Evolutionary conservation across 192 early-diverging fungal species (phyloP).

Genomic region (Podila minutissima): DNA sequence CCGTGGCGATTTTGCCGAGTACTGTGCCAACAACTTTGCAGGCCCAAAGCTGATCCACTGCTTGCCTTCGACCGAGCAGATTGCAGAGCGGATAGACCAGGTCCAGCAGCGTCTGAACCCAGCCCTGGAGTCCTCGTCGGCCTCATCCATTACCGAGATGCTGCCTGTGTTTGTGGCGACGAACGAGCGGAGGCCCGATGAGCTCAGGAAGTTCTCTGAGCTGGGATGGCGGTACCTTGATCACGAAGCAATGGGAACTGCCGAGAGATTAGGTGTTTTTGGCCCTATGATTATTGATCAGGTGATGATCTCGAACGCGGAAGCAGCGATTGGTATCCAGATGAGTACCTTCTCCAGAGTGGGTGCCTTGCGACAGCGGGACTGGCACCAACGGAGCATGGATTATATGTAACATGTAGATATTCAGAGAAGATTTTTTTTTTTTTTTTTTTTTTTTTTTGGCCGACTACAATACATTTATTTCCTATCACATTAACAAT

Average conservation of each 20-base stretch:
- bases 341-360: constrained; percentile 51
- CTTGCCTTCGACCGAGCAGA: constrained; percentile 39
- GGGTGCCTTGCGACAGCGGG: constrained; percentile 31
- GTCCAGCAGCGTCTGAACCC: constrained; percentile 29
- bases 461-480: no score
- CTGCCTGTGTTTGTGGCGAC: constrained; percentile 49
- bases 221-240: constrained; percentile 38
- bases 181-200: constrained; percentile 37
- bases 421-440: background rate
- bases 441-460: no score
- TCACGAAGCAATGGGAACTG: constrained; percentile 35
- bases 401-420: constrained; percentile 21
- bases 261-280: constrained; percentile 29
- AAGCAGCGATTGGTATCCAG: constrained; percentile 25
- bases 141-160: constrained; percentile 3
- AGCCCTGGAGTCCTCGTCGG: constrained; percentile 4
- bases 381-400: constrained; percentile 25
- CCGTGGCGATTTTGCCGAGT: constrained; percentile 37
- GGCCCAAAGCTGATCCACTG: constrained; percentile 36
- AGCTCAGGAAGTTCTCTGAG: constrained; percentile 44
- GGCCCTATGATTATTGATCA: constrained; percentile 46
- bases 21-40: constrained; percentile 28
- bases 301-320: constrained; percentile 11
- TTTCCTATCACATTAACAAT: no score
- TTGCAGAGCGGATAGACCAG: constrained; percentile 30